A percentile compares a stretch with the other conserved stretches of the same genome.
phyloP scores from a whole-genome alignment of 1,284 basidiomycete species.

The Baeospora myosura region DNA sequence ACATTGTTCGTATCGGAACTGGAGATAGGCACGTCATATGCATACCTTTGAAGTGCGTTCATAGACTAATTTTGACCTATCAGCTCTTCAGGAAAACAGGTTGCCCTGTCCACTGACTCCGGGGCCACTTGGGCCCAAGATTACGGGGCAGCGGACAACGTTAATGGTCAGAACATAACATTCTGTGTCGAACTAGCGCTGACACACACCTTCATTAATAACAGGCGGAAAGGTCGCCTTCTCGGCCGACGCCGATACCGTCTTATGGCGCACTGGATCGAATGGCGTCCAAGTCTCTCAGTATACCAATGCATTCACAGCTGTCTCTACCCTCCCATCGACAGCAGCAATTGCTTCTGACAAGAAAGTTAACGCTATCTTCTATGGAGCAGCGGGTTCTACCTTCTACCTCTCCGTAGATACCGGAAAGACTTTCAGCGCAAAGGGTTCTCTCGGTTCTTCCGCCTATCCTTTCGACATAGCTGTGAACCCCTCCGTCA shows the following conservation, averaged over 20 bases:
- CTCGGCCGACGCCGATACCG: conserved; percentile 48
- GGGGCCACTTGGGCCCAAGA: conserved; percentile 47
- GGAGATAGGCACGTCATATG: conserved; percentile 30
- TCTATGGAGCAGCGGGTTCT: conserved; percentile 48
- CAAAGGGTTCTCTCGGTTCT: conserved; percentile 35
- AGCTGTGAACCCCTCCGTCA: conserved; percentile 42
- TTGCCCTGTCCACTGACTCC: conserved; percentile 47
- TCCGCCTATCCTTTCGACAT: conserved; percentile 45
- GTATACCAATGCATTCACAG: conserved; percentile 38
- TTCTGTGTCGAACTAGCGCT: too few species aligned
- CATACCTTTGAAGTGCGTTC: too few species aligned
- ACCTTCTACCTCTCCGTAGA: conserved; percentile 55
- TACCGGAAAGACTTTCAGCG: conserved; percentile 44
- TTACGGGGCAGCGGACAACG: conserved; percentile 32
- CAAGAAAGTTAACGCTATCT: conserved; percentile 47
- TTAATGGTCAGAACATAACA: conserved; percentile 5
- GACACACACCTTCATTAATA: background rate
- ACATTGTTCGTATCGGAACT: conserved; percentile 42
- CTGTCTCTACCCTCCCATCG: conserved; percentile 44
- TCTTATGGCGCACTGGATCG: conserved; percentile 47
- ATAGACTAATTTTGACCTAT: conserved; percentile 2
- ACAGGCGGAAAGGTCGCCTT: conserved; percentile 50
- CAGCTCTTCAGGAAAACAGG: conserved; percentile 41
- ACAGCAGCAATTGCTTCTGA: conserved; percentile 52
- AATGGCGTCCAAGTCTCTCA: conserved; percentile 48